These are phyloP conservation scores for Ligustrum vulgare DNA, from an alignment of 257 asterid genomes.

Conservation along the genomic window DNA sequence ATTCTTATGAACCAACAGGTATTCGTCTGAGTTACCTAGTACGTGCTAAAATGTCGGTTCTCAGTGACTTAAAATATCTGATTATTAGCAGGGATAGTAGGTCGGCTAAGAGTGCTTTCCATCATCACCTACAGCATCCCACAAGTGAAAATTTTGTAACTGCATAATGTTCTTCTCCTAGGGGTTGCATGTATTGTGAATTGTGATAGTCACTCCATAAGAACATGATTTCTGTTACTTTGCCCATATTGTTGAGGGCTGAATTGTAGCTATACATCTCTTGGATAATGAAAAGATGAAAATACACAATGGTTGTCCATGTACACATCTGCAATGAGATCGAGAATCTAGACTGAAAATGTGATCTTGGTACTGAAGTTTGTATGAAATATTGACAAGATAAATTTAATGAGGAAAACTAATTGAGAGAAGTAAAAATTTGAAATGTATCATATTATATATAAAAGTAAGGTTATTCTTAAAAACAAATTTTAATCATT, in stretches of 20 bases:
- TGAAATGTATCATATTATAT: too few species aligned
- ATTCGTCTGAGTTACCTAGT: slow-evolving; percentile 8
- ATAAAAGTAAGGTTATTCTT: too few species aligned
- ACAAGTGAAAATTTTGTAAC: neutral
- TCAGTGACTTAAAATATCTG: slow-evolving; percentile 14
- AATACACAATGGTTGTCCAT: neutral
- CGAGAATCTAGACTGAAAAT: neutral
- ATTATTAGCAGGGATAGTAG: slow-evolving; percentile 35
- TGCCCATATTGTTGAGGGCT: neutral
- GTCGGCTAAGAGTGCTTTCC: neutral
- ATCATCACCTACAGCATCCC: neutral
- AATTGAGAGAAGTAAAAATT: too few species aligned
- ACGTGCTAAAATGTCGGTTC: neutral
- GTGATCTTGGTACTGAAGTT: too few species aligned
- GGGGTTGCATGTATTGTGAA: neutral
- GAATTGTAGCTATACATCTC: neutral
- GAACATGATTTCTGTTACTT: neutral
- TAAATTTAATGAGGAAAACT: too few species aligned
- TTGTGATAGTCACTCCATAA: neutral
- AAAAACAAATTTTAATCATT: too few species aligned
- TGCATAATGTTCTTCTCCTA: neutral
- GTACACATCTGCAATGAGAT: neutral
- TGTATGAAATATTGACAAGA: too few species aligned
- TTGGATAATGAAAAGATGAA: neutral
- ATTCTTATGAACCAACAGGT: slow-evolving; percentile 98